These are phyloP conservation scores for Gossypioides kirkii DNA, from an alignment of 345 rosid species.

Conservation along the genomic window DNA sequence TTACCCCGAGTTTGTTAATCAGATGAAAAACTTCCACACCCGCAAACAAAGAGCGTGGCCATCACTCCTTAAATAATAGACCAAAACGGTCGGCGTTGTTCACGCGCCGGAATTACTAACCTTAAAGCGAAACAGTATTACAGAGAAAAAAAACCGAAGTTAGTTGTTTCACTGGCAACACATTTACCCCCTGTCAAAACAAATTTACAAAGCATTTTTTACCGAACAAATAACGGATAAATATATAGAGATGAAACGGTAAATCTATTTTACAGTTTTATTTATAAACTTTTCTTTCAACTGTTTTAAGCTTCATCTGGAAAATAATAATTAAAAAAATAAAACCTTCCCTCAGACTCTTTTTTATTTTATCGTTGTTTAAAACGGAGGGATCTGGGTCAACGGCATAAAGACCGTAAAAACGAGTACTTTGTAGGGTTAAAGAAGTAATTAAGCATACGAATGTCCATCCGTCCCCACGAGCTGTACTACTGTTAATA, in stretches of 20 bases:
- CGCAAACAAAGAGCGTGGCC: background rate
- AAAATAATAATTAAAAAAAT: background rate
- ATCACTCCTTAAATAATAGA: background rate
- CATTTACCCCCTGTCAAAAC: conserved; percentile 36
- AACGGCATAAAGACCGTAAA: conserved; percentile 43
- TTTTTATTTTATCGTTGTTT: too few relatives aligned
- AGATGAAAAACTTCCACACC: background rate
- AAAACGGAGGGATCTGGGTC: conserved; percentile 36
- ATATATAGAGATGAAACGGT: background rate
- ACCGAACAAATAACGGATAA: background rate
- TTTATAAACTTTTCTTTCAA: background rate
- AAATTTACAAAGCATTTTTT: conserved; percentile 12
- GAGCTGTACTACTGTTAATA: background rate
- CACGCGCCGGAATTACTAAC: conserved; percentile 9
- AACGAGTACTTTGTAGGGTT: conserved; percentile 3
- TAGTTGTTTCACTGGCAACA: conserved; percentile 32
- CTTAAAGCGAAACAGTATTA: background rate
- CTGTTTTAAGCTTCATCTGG: background rate
- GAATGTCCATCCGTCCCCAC: background rate
- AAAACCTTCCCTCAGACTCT: background rate
- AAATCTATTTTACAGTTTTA: background rate
- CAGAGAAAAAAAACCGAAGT: conserved; percentile 28
- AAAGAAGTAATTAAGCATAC: conserved; percentile 20
- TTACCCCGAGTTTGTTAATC: conserved; percentile 20
- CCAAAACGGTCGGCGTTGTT: background rate